Conservation (phyloP, 805 yeast genomes). For the Yarrowia sp. region DNA sequence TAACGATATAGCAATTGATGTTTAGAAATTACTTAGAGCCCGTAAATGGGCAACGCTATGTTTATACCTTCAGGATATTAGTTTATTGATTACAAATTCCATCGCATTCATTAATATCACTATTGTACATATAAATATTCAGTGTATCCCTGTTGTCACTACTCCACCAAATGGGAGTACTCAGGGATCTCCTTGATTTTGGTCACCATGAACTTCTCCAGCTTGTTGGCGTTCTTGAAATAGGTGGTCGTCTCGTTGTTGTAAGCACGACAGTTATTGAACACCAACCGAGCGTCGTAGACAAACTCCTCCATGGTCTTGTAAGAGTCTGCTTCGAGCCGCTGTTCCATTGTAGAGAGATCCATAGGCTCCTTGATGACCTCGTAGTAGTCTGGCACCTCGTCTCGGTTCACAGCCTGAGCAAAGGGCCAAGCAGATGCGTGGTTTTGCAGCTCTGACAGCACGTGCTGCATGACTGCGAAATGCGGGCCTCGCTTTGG, state of each 20-base stretch:
- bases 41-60: too few relatives aligned
- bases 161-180: conserved; percentile 75
- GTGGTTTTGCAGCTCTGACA: conserved; percentile 86
- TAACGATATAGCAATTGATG: conserved; percentile 4
- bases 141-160: conserved; percentile 26
- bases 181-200: conserved; percentile 91
- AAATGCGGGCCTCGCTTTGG: conserved; percentile 94
- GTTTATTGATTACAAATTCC: not conserved
- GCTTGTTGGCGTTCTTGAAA: conserved; percentile 87
- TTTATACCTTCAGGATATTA: not conserved
- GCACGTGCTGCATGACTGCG: conserved; percentile 83
- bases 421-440: conserved; percentile 98
- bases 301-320: conserved; percentile 87
- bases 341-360: conserved; percentile 88
- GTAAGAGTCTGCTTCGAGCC: conserved; percentile 87
- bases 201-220: conserved; percentile 80
- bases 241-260: conserved; percentile 94
- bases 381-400: conserved; percentile 94
- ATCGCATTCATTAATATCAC: conserved; percentile 10
- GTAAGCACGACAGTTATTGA: conserved; percentile 87
- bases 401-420: conserved; percentile 86
- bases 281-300: conserved; percentile 80
- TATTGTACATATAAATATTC: conserved; percentile 25
- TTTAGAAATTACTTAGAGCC: not conserved
- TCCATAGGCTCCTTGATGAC: conserved; percentile 99